Percentiles rank a stretch among this genome's conserved stretches.
Evolutionary conservation across 2,329 filamentous ascomycete genomes (phyloP).

Genomic region (Akanthomyces dipterigenus): DNA sequence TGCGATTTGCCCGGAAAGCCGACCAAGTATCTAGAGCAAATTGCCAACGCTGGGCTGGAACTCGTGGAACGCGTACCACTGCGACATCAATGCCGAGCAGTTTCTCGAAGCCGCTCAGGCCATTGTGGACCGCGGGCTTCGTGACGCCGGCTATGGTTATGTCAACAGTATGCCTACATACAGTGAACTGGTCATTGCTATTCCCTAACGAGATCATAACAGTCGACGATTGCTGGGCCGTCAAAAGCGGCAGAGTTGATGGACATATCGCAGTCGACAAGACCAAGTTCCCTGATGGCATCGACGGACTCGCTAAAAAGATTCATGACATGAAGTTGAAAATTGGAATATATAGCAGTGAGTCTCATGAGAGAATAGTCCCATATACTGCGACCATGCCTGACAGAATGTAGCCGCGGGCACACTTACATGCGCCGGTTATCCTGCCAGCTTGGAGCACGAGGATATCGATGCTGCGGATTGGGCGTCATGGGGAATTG

Average conservation of each 20-base stretch:
- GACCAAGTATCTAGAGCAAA: neutral
- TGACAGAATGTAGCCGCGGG: constrained; percentile 10
- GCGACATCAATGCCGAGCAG: constrained; percentile 43
- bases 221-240: constrained; percentile 55
- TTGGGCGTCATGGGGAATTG: constrained; percentile 52
- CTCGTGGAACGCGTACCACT: constrained; percentile 47
- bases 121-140: constrained; percentile 42
- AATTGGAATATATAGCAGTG: constrained; percentile 52
- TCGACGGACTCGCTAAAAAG: constrained; percentile 44
- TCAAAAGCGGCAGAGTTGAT: constrained; percentile 34
- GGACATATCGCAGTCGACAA: constrained; percentile 39
- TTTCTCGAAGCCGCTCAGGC: constrained; percentile 40
- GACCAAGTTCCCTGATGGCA: constrained; percentile 51
- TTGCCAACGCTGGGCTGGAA: constrained; percentile 40
- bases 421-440: constrained; percentile 18
- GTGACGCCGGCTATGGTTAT: constrained; percentile 49
- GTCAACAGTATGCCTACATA: constrained; percentile 34
- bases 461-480: constrained; percentile 52
- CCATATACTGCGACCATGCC: neutral
- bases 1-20: neutral
- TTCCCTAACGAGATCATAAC: neutral
- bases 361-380: neutral
- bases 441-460: constrained; percentile 45
- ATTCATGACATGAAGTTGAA: constrained; percentile 53
- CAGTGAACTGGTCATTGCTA: no score